Evolutionary conservation across 2,329 filamentous ascomycete genomes (phyloP).

Genomic region (Neonectria coccinea): DNA sequence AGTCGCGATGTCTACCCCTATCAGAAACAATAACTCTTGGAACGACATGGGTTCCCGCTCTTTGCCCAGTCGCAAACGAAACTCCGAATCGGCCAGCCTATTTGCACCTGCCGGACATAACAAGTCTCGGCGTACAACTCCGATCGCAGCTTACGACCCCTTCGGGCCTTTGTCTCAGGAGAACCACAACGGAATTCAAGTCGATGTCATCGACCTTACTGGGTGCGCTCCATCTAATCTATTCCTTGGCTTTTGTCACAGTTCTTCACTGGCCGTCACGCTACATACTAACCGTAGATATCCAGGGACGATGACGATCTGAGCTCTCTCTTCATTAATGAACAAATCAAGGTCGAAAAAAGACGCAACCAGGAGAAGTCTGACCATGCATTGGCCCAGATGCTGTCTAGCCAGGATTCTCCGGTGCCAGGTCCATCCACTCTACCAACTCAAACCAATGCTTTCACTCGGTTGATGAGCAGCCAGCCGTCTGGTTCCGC

Average conservation of each 20-base stretch:
- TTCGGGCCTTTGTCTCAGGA: slow-evolving; percentile 14
- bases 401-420: slow-evolving; percentile 43
- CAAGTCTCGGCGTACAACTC: slow-evolving; percentile 53
- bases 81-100: slow-evolving; percentile 36
- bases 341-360: slow-evolving; percentile 52
- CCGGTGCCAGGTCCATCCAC: slow-evolving; percentile 10
- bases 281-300: neutral
- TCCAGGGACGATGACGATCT: slow-evolving; percentile 50
- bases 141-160: slow-evolving; percentile 27
- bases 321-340: slow-evolving; percentile 44
- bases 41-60: slow-evolving; percentile 34
- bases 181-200: slow-evolving; percentile 20
- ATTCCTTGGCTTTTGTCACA: neutral
- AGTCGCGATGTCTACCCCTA: slow-evolving; percentile 39
- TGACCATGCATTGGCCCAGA: slow-evolving; percentile 47
- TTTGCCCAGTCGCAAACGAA: slow-evolving; percentile 49
- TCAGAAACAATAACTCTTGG: slow-evolving; percentile 21
- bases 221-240: slow-evolving; percentile 46
- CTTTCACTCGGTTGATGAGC: slow-evolving; percentile 47
- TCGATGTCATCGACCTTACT: slow-evolving; percentile 57
- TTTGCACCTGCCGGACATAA: slow-evolving; percentile 25
- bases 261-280: neutral
- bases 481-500: slow-evolving; percentile 40
- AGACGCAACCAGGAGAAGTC: slow-evolving; percentile 46
- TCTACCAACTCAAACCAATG: slow-evolving; percentile 33